A percentile compares a stretch with the other conserved stretches of the same genome.
Evolutionary conservation across 805 yeast genomes (phyloP).

Genomic region (Ogataea wickerhamii): DNA sequence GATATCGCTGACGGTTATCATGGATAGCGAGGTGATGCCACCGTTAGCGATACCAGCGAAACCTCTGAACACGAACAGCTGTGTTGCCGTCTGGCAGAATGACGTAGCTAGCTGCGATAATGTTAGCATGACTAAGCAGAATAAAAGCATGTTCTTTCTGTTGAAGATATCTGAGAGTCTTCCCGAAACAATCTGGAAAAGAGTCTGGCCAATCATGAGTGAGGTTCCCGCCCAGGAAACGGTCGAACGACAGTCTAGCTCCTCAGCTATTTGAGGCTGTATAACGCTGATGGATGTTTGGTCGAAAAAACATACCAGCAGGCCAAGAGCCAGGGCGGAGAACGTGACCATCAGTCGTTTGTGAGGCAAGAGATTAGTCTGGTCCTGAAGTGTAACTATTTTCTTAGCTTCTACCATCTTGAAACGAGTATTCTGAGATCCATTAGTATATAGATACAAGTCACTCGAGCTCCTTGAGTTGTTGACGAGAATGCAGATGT

Average conservation of each 20-base stretch:
- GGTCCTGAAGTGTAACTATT: constrained; percentile 31
- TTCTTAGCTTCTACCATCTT: constrained; percentile 6
- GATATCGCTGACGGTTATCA: constrained; percentile 53
- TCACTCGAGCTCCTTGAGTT: too few species aligned
- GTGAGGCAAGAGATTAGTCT: constrained; percentile 38
- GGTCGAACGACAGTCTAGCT: constrained; percentile 39
- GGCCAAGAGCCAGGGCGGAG: constrained; percentile 36
- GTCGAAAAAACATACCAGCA: constrained; percentile 44
- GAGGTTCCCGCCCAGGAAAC: constrained; percentile 62
- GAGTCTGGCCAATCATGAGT: constrained; percentile 45
- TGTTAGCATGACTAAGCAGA: constrained; percentile 37
- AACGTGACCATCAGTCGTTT: constrained; percentile 38
- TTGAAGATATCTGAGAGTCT: constrained; percentile 55
- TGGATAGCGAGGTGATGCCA: constrained; percentile 46
- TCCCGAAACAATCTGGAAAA: constrained; percentile 52
- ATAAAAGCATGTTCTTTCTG: constrained; percentile 42
- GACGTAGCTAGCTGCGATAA: constrained; percentile 49
- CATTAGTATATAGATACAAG: too few species aligned
- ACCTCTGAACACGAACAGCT: constrained; percentile 50
- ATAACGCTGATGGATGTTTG: constrained; percentile 48
- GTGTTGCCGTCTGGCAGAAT: constrained; percentile 45
- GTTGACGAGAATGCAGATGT: too few species aligned
- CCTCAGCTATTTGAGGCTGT: constrained; percentile 45
- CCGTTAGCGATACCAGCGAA: constrained; percentile 57
- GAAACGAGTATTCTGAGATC: too few species aligned